These are phyloP conservation scores for Aspergillus tanneri DNA, from an alignment of 2,329 filamentous ascomycete species.

Conservation along the genomic window DNA sequence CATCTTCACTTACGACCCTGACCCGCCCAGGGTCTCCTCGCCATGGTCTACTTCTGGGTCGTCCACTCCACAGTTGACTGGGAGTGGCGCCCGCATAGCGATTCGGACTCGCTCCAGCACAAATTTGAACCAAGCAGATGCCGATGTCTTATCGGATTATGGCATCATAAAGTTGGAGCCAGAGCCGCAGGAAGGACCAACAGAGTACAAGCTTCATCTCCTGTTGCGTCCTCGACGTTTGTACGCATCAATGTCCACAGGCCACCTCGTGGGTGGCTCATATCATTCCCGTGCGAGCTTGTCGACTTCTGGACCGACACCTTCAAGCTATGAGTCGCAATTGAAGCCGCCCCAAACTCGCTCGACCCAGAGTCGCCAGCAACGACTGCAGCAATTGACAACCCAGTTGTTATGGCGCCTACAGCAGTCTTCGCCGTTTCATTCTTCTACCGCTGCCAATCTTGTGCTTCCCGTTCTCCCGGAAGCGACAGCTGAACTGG, in stretches of 20 bases:
- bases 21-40: constrained; percentile 82
- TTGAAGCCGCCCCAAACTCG: constrained; percentile 45
- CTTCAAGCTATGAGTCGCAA: constrained; percentile 32
- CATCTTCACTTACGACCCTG: constrained; percentile 90
- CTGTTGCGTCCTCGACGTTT: constrained; percentile 74
- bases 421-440: constrained; percentile 90
- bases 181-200: constrained; percentile 90
- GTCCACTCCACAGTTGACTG: constrained; percentile 38
- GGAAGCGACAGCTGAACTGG: constrained; percentile 60
- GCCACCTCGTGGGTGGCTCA: constrained; percentile 52
- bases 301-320: constrained; percentile 22
- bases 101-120: constrained; percentile 32
- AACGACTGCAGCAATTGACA: constrained; percentile 84
- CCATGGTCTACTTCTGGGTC: constrained; percentile 72
- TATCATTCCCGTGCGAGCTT: constrained; percentile 44
- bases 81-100: constrained; percentile 24
- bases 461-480: constrained; percentile 74
- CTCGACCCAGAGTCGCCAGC: constrained; percentile 71
- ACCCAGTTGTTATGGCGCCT: constrained; percentile 93
- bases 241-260: constrained; percentile 71
- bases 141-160: constrained; percentile 52
- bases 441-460: constrained; percentile 74
- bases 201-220: constrained; percentile 94
- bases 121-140: constrained; percentile 42
- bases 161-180: constrained; percentile 75